Base-by-base conservation (phyloP, 2,329 filamentous ascomycete species). In the Kalmusia sp. region DNA sequence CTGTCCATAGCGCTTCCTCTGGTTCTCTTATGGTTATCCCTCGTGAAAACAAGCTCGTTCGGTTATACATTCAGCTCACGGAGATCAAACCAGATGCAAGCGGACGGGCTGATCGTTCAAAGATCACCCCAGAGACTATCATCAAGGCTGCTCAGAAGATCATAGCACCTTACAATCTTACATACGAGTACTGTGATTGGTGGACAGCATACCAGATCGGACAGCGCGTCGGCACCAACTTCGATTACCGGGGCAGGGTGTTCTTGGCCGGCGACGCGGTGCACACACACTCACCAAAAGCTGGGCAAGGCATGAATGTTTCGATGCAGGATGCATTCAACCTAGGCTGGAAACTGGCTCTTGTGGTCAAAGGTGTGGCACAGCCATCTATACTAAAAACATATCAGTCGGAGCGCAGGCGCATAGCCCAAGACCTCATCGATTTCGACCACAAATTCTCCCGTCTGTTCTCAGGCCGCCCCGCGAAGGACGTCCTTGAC, bases 191-290 rank as follows among this genome's bases (percentile, higher is more conserved):
- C 54, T 85, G 85, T 51, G 83, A 87, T 60, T 90, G 86, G 85
- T 89, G 85, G 83, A 86, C 83, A 0, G 85, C 84, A 0, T 89
- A 88, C 60, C 82, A 89, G 40, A 88, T 90, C 39, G 87, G 87
- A 0, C 87, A 90, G 64, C 79, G 88, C 5, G 81, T 89, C 0
- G 84, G 82, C 3, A 80, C 78, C 1, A 76, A 79, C 35, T 89
- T 88, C 69, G 82, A 80, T 34, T 77, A 78, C 6, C 72, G 77
- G 11, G 79, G 82, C 21, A 80, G 87, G 3, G 79, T 92, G 8
- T 92, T 92, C 67, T 77, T 91, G 4, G 86, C 87, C 0, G 89
- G 88, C 2, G 88, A 90, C 69, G 87, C 86, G 1, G 83, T 84
- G 19, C 79, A 82, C 54, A 82, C 80, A 2, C 80, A 82, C 60